Base-by-base conservation (phyloP, 1,284 basidiomycete genomes). In the Tilletia walkeri region DNA sequence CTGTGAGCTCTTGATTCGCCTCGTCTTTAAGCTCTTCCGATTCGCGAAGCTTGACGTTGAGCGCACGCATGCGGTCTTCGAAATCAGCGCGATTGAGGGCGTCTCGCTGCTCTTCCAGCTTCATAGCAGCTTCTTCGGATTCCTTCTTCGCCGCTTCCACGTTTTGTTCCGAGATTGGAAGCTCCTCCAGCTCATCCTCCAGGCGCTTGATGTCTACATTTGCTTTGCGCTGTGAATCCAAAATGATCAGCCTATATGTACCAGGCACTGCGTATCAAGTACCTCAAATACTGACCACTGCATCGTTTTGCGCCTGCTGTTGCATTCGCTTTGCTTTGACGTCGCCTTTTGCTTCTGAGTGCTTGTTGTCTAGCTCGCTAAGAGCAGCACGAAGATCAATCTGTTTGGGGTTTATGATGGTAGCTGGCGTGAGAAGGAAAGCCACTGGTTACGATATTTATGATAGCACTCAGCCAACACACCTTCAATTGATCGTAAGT, bases 1-100 rank as follows among this genome's bases (percentile, higher is more conserved):
- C 85, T 45, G 89, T 88, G 63, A 95, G 86, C 77, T 98, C 94
- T 0, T 84, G 76, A 70, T 90, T 92, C 69, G 94, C 84, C 34
- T 85, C 84, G 41, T 95, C 93, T 36, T 91, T 87, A 66, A 86
- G 86, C 38, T 89, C 88, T 75, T 97, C 93, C 71, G 93, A 86
- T 41, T 83, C 82, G 41, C 89, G 87, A 30, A 88, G 86, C 69
- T 88, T 88, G 5, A 85, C 82, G 0, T 85, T 85, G 69, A 89
- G 89, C 68, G 90, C 88, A 1, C 85, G 85, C n/a, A 96, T 84
- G 65, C 88, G 87, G 34, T 88, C 87, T 24, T 95, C 92, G 73
- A 89, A 92, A 49, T 89, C 88, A 6, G 76, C 74, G 7, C 71
- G 70, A 38, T 70, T 71, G 24, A 78, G 71, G 24, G 76, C 75